Base-by-base conservation (phyloP, 148 eudicot genomes). In the Silene latifolia region DNA sequence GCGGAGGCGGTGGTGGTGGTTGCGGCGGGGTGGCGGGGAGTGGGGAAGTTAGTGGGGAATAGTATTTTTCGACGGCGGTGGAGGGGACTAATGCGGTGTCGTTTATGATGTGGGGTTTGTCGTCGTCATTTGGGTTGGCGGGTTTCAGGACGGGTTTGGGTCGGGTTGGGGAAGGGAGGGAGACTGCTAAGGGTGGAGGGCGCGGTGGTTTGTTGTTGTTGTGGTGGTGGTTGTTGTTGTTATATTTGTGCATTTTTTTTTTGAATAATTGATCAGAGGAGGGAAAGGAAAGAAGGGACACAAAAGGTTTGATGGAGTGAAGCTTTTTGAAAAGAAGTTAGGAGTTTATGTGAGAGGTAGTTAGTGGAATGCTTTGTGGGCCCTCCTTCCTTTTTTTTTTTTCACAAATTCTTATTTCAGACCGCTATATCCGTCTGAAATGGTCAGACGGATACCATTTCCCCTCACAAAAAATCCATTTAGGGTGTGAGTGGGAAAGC, bases 1-100 rank as follows among this genome's bases (percentile, higher is more conserved):
- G 76, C 0, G 73, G 78, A 0, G 79, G 60, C 0, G 82, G 66
- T 0, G 62, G 47, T 1, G 56, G 46, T 0, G 65, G 72, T 4
- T 69, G 46, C 8, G 83, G 84, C 0, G 75, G 78, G 3, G 83
- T 48, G 0, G 46, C 21, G 1, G 80, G 78, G 1, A 71, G 57
- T 4, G 85, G 85, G 0, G 85, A 82, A 2, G 77, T 67, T 11
- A 76, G n/a, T 0, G 85, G 85, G 0, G 85, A 79, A 77, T 67
- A 74, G 82, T 70, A 78, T 13, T 82, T 79, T n/a, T 82, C 85
- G 7, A 79, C 69, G 47, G 86, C 68, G 7, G 56, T 51, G 56
- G 56, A 15, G 56, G 47, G 69, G 69, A 78, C 74, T 62, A 83
- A 47, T 0, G 87, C 27, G 59, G 73, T 29, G 69, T 32, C 27